Conservation (phyloP, 2,329 filamentous ascomycete genomes). For the Metarhizium anisopliae region DNA sequence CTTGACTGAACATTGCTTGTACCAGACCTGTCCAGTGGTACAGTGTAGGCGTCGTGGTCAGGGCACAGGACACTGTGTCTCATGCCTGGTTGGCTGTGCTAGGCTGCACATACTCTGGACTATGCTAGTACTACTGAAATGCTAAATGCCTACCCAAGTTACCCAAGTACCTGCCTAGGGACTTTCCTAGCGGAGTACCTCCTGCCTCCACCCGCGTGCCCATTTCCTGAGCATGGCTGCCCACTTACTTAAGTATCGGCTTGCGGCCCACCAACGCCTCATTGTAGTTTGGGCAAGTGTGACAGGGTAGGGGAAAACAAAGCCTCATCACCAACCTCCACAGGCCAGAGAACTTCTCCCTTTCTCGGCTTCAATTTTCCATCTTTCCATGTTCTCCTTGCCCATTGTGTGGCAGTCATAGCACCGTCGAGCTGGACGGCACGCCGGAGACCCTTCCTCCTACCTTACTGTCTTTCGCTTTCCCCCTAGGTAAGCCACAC, state of each 20-base stretch:
- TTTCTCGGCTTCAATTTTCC: conserved; percentile 13
- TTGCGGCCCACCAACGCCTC: conserved; percentile 16
- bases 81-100: neutral
- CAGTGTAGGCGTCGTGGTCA: neutral
- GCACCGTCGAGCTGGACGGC: conserved; percentile 27
- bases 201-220: neutral
- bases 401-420: conserved; percentile 31
- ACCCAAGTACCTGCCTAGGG: too few relatives aligned
- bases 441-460: conserved; percentile 16
- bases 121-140: too few relatives aligned
- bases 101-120: too few relatives aligned
- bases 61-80: conserved; percentile 1
- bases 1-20: neutral
- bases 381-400: conserved; percentile 24
- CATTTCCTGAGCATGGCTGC: neutral
- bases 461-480: conserved; percentile 17
- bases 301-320: conserved; percentile 31
- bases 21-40: neutral
- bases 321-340: conserved; percentile 29
- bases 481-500: conserved; percentile 21
- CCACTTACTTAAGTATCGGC: conserved; percentile 4
- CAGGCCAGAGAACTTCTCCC: conserved; percentile 16
- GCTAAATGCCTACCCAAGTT: too few relatives aligned
- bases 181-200: neutral
- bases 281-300: conserved; percentile 19